Evolutionary conservation across 371 early-diverging fungal species (phyloP).

Genomic region (Rhizomucor pusillus): DNA sequence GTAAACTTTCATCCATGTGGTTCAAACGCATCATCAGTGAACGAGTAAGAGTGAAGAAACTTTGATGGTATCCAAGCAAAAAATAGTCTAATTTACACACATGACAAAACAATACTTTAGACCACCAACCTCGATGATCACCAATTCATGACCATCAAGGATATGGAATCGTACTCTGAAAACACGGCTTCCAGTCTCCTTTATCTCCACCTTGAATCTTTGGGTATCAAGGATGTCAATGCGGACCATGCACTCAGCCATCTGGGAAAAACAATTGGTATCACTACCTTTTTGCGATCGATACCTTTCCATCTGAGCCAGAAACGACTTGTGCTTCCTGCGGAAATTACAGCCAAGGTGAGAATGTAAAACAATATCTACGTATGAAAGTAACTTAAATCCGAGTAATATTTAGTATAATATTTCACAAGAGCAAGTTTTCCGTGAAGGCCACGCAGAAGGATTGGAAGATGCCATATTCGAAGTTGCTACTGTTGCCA

Average conservation of each 20-base stretch:
- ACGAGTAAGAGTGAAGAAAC: too few species aligned
- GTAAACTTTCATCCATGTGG: conserved; percentile 59
- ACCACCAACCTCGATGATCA: conserved; percentile 64
- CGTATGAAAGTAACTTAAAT: background rate
- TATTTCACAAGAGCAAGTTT: conserved; percentile 69
- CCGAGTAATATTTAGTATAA: conserved; percentile 45
- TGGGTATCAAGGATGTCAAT: conserved; percentile 77
- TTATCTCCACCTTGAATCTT: conserved; percentile 85
- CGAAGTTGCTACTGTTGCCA: conserved; percentile 79
- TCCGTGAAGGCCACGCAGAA: conserved; percentile 62
- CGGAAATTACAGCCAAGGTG: conserved; percentile 80
- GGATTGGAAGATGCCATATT: conserved; percentile 71
- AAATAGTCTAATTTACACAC: too few species aligned
- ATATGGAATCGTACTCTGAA: conserved; percentile 88
- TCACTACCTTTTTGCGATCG: conserved; percentile 70
- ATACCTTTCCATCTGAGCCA: conserved; percentile 69
- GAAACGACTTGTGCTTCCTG: conserved; percentile 65
- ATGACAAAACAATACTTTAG: conserved; percentile 20
- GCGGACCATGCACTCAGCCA: conserved; percentile 92
- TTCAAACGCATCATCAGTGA: conserved; percentile 76
- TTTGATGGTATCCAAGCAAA: too few species aligned
- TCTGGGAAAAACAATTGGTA: conserved; percentile 86
- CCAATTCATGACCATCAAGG: conserved; percentile 68
- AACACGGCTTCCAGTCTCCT: conserved; percentile 81
- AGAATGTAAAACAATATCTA: conserved; percentile 1